Base-by-base conservation (phyloP, 129 eudicot species). In the Artemisia annua region DNA sequence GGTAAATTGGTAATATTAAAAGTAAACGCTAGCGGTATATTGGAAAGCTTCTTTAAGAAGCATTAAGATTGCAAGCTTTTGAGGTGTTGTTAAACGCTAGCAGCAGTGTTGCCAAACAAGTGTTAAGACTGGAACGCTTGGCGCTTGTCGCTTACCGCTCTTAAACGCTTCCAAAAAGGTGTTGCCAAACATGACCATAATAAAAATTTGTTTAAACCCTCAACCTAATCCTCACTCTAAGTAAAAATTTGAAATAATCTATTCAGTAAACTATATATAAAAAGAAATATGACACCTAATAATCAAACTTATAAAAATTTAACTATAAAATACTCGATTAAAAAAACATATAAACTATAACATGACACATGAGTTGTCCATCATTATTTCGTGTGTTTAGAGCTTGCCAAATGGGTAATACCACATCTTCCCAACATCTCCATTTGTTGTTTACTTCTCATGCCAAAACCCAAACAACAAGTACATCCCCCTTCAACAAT, bases 331-430 rank as follows among this genome's bases (percentile, higher is more conserved):
- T 20, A 16, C 12, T 48, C 26, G 11, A 16, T 49, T 48, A 48
- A 58, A 32, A 48, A 17, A 15, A 28, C 32, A n/a, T 70, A 70
- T 60, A 60, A 74, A 50, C 53, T 63, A 19, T 74, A 74, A 53
- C 71, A 63, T 74, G 54, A 70, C 78, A 74, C 78, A 74, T 74
- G 78, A 74, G 52, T 32, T 35, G 63, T 70, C 74, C 63, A 39
- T 17, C 30, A 28, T 53, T 70, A 32, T 28, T 53, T 30, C 35
- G 64, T 54, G 35, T 32, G 54, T 74, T 51, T 11, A 74, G 64
- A n/a, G 30, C 43, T 60, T 63, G 78, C 71, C 78, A 74, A 63
- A 74, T 74, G 54, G 70, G 64, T 52, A 53, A 24, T 63, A 72
- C 63, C 78, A 74, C 70, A 62, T 63, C 78, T 32, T 62, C 63